Evolutionary conservation across 1,284 basidiomycete genomes (phyloP).

Genomic region (Malassezia caprae): DNA sequence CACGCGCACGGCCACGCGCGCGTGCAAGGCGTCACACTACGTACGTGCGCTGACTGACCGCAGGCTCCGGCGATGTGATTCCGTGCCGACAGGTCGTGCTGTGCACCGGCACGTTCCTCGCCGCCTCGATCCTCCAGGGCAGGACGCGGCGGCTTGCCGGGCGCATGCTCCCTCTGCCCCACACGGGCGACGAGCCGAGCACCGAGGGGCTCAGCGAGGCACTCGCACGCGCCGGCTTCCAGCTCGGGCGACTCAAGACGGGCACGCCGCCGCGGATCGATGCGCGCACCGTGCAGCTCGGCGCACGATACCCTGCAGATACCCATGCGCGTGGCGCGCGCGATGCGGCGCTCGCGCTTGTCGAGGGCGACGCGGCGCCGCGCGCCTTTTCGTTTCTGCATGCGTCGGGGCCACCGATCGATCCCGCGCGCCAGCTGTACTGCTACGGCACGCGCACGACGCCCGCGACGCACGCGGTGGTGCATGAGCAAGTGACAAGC

Average conservation of each 20-base stretch:
- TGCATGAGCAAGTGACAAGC: constrained; percentile 63
- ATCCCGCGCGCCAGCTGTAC: constrained; percentile 59
- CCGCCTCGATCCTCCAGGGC: constrained; percentile 78
- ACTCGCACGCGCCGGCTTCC: constrained; percentile 64
- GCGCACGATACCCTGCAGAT: constrained; percentile 19
- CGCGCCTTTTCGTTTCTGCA: constrained; percentile 30
- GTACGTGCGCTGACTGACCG: constrained; percentile 47
- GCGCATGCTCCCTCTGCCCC: constrained; percentile 65
- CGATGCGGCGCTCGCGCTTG: constrained; percentile 13
- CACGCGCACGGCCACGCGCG: constrained; percentile 52
- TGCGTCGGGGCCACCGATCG: constrained; percentile 19
- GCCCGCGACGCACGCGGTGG: constrained; percentile 60
- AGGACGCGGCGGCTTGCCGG: constrained; percentile 70
- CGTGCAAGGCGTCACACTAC: constrained; percentile 58
- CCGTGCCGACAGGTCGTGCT: constrained; percentile 69
- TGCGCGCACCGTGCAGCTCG: constrained; percentile 61
- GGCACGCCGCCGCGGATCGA: constrained; percentile 75
- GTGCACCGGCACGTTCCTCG: constrained; percentile 80
- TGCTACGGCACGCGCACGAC: constrained; percentile 70
- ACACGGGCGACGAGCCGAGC: constrained; percentile 49
- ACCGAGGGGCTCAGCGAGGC: constrained; percentile 62
- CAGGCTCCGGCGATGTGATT: constrained; percentile 67
- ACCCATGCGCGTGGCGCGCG: constrained; percentile 8
- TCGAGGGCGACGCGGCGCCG: constrained; percentile 22
- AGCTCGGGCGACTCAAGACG: constrained; percentile 71